Conservation (phyloP, 1,284 basidiomycete species). For the Exsudoporus floridanus region DNA sequence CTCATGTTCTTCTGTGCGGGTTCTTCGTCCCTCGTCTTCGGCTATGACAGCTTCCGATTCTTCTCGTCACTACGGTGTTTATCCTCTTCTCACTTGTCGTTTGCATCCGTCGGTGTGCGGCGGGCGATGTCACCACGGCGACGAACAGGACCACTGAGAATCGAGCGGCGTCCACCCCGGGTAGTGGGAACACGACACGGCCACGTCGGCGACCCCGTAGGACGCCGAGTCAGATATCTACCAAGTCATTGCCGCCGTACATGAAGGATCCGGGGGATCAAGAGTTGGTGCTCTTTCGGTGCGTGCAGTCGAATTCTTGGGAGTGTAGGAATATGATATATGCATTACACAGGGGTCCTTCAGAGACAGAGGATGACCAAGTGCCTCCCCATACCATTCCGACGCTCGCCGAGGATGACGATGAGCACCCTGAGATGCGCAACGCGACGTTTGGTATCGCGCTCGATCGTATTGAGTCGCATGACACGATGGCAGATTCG, state of each 20-base stretch:
- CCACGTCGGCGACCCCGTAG: slow-evolving; percentile 51
- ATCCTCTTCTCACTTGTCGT: slow-evolving; percentile 22
- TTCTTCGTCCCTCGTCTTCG: neutral
- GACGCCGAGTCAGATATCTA: slow-evolving; percentile 66
- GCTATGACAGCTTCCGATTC: slow-evolving; percentile 24
- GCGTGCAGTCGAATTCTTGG: slow-evolving; percentile 9
- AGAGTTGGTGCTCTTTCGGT: slow-evolving; percentile 74
- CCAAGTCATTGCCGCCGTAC: slow-evolving; percentile 68
- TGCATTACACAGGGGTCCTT: slow-evolving; percentile 36
- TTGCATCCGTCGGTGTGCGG: slow-evolving; percentile 22
- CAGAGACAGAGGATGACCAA: slow-evolving; percentile 39
- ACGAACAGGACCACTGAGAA: neutral
- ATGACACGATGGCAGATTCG: slow-evolving; percentile 25
- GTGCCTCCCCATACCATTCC: slow-evolving; percentile 32
- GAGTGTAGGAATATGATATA: neutral
- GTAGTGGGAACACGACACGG: slow-evolving; percentile 3
- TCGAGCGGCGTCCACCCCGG: neutral
- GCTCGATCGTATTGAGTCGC: slow-evolving; percentile 24
- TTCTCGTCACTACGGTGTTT: slow-evolving; percentile 26
- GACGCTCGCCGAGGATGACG: slow-evolving; percentile 34
- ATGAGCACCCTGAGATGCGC: slow-evolving; percentile 14
- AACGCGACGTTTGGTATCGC: slow-evolving; percentile 16
- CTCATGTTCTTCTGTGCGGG: neutral
- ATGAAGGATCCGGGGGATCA: slow-evolving; percentile 78
- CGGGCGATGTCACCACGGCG: neutral